A percentile compares a stretch with the other conserved stretches of the same genome.
These are phyloP conservation scores for Microbotryomycetes sp. DNA, from an alignment of 1,284 basidiomycete genomes.

Conservation along the genomic window DNA sequence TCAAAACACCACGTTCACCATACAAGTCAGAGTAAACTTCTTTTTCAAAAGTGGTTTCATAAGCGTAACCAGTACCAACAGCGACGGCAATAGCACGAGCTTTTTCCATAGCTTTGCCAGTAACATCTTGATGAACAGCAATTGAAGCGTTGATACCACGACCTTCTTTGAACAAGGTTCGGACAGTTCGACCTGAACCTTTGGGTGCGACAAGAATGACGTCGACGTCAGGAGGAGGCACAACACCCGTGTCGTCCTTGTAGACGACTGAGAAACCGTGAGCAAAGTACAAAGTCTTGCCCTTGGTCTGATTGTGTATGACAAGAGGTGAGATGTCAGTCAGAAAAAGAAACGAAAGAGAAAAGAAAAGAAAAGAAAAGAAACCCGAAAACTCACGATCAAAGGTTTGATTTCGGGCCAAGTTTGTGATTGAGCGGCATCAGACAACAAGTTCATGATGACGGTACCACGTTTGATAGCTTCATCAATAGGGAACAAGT, in stretches of 20 bases:
- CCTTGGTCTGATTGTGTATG: conserved; percentile 99
- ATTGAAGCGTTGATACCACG: conserved; percentile 78
- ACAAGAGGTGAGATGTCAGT: conserved; percentile 42
- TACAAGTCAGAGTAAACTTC: conserved; percentile 99
- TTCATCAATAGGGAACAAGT: conserved; percentile 96
- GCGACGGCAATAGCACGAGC: conserved; percentile 91
- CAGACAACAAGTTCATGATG: conserved; percentile 99
- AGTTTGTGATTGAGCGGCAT: conserved; percentile 93
- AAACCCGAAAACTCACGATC: conserved; percentile 25
- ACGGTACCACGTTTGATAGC: conserved; percentile 93
- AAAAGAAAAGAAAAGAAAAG: no score
- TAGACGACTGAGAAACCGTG: conserved; percentile 99
- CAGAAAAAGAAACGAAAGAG: not conserved
- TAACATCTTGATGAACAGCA: conserved; percentile 67
- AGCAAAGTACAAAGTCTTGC: conserved; percentile 99
- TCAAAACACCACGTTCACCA: conserved; percentile 99
- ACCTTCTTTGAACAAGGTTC: conserved; percentile 99
- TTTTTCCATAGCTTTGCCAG: conserved; percentile 96
- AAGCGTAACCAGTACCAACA: conserved; percentile 92
- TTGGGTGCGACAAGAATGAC: conserved; percentile 99
- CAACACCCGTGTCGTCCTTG: conserved; percentile 92
- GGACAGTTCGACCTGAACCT: conserved; percentile 96
- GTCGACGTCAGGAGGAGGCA: conserved; percentile 88
- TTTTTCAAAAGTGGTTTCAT: conserved; percentile 99
- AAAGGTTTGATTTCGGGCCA: conserved; percentile 77